Percentiles rank a stretch among this genome's conserved stretches.
Evolutionary conservation across 441 rosid genomes (phyloP).

Genomic region (Breynia disticha): DNA sequence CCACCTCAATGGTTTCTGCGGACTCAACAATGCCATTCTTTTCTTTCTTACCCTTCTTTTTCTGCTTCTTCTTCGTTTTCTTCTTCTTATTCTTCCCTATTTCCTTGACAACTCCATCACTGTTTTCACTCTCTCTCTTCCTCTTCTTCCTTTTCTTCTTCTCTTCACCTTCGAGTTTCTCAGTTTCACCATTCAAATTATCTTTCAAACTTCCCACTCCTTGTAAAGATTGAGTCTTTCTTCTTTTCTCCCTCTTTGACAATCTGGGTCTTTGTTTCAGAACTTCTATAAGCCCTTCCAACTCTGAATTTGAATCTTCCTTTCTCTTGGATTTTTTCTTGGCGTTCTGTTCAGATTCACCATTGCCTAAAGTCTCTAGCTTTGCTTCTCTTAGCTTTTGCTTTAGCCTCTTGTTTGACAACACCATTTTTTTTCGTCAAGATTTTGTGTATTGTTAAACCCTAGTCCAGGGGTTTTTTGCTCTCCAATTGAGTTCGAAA

Average conservation of each 20-base stretch:
- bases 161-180: constrained; percentile 7
- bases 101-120: constrained; percentile 16
- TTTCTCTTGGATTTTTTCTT: not conserved
- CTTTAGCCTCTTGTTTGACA: constrained; percentile 90
- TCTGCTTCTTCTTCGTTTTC: constrained; percentile 29
- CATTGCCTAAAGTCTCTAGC: constrained; percentile 28
- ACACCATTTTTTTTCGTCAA: constrained; percentile 36
- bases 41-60: constrained; percentile 22
- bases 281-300: constrained; percentile 45
- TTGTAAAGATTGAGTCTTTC: constrained; percentile 23
- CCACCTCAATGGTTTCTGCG: constrained; percentile 13
- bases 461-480: constrained; percentile 7
- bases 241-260: constrained; percentile 69
- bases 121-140: constrained; percentile 13
- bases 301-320: constrained; percentile 20
- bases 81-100: constrained; percentile 23
- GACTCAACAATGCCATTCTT: constrained; percentile 13
- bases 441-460: constrained; percentile 10
- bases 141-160: constrained; percentile 5
- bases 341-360: constrained; percentile 9
- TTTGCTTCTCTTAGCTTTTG: constrained; percentile 50
- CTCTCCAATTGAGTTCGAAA: too few species aligned
- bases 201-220: constrained; percentile 15
- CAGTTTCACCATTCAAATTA: constrained; percentile 4
- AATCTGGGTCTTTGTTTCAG: constrained; percentile 50